Percentiles rank a stretch among this genome's conserved stretches.
Conservation (phyloP, 306 rosid genomes). For the Quercus dentata region DNA sequence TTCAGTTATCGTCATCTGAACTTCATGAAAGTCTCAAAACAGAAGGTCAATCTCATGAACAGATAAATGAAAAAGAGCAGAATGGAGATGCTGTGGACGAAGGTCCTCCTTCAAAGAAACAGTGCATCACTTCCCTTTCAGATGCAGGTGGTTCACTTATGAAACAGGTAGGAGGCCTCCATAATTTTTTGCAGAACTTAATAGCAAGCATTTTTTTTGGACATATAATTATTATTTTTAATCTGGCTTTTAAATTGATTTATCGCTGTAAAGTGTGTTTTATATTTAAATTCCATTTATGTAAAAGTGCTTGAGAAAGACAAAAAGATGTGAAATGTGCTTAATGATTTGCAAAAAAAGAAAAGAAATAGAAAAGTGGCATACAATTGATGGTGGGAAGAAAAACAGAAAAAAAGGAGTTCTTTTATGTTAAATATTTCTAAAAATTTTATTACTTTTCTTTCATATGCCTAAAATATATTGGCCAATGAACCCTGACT, state of each 20-base stretch:
- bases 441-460: constrained; percentile 1
- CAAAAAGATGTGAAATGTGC: background rate
- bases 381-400: background rate
- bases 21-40: constrained; percentile 39
- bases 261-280: background rate
- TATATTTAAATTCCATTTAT: background rate
- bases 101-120: constrained; percentile 64
- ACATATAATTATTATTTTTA: background rate
- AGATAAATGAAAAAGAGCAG: constrained; percentile 35
- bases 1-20: constrained; percentile 38
- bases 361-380: background rate
- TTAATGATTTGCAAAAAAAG: background rate
- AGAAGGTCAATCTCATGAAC: constrained; percentile 44
- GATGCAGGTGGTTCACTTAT: constrained; percentile 70
- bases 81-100: constrained; percentile 56
- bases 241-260: background rate
- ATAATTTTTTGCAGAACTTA: constrained; percentile 1
- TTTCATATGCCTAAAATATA: background rate
- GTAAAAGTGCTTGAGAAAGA: constrained; percentile 14
- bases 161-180: constrained; percentile 55
- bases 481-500: too few relatives aligned
- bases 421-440: background rate
- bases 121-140: constrained; percentile 40
- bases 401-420: background rate
- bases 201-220: background rate